Base-by-base conservation (phyloP, 768 basidiomycete genomes). In the Auriscalpium microsporum region DNA sequence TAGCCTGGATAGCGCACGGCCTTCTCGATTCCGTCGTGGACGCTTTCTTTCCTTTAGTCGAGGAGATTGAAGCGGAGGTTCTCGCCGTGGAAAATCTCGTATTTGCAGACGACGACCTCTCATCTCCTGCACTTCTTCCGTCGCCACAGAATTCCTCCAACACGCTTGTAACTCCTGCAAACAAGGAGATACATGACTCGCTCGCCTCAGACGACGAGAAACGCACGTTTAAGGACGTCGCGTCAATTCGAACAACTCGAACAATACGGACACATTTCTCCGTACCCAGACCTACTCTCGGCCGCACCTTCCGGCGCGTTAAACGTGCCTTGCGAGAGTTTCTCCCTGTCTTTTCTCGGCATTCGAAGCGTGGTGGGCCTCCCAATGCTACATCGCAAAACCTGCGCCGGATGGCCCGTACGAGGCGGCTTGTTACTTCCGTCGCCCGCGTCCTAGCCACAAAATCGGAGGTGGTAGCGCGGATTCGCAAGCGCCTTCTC, bases 1-100 rank as follows among this genome's bases (percentile, higher is more conserved):
- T 62, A 92, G 94, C 94, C 66, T 95, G 92, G 91, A 90, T 97
- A 60, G 92, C 91, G 0, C 93, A 97, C 68, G 88, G 86, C 19
- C 78, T 96, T 53, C 73, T 97, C 60, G 94, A 96, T 64, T 94
- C 92, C 1, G 84, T 97, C 52, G 93, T 97, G 19, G 94, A 97
- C 66, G 86, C 90, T 1, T 94, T 94, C 71, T 92, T 93, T 67
- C 91, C 91, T 1, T 77, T 92, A 56, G 73, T 94, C 56, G 79
- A 84, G 59, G 82, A 84, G 56, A 86, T 96, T 38, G 94, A 95
- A 65, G 85, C 49, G 45, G 55, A 60, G 21, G 55, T 57, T 10
- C 42, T 38, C 14, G 53, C 56, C 3, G 42, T 91, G 3, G 91
- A 94, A 63, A 75, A 80, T 11, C 68, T 89, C 40, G 82, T 94